phyloP scores from a whole-genome alignment of 2,329 filamentous ascomycete genomes.

The Metarhizium brunneum region DNA sequence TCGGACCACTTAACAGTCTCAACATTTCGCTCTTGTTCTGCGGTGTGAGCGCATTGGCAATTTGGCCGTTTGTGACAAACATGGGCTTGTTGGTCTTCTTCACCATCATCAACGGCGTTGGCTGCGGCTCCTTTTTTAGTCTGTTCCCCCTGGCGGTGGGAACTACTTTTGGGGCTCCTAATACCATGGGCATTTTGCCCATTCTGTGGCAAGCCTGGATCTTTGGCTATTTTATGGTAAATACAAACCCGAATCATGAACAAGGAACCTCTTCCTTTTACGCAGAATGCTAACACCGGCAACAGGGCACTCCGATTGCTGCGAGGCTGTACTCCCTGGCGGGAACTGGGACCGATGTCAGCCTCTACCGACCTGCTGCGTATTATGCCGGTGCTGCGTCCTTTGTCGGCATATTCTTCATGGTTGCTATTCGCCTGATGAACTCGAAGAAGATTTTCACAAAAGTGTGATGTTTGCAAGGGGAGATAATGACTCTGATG shows the following conservation, averaged over 20 bases:
- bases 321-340: slow-evolving; percentile 16
- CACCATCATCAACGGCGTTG: slow-evolving; percentile 18
- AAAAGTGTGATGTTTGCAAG: slow-evolving; percentile 2
- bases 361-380: slow-evolving; percentile 15
- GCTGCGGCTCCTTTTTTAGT: slow-evolving; percentile 20
- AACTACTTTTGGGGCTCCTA: slow-evolving; percentile 13
- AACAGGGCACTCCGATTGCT: slow-evolving; percentile 17
- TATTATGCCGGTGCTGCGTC: slow-evolving; percentile 19
- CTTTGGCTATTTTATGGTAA: slow-evolving; percentile 17
- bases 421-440: slow-evolving; percentile 7
- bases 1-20: slow-evolving; percentile 18
- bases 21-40: slow-evolving; percentile 16
- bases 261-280: background rate
- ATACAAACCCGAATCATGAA: background rate
- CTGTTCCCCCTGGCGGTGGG: slow-evolving; percentile 15
- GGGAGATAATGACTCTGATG: background rate
- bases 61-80: slow-evolving; percentile 17
- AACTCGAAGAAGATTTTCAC: slow-evolving; percentile 1
- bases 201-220: slow-evolving; percentile 19
- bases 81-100: slow-evolving; percentile 14
- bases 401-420: slow-evolving; percentile 10
- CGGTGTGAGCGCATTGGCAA: slow-evolving; percentile 13
- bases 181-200: slow-evolving; percentile 16
- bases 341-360: slow-evolving; percentile 8
- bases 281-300: slow-evolving; percentile 2